Evolutionary conservation across 352 stramenopile species (phyloP), one percentile per base, ranked within the genome.

Genomic region (Globisporangium splendens): DNA sequence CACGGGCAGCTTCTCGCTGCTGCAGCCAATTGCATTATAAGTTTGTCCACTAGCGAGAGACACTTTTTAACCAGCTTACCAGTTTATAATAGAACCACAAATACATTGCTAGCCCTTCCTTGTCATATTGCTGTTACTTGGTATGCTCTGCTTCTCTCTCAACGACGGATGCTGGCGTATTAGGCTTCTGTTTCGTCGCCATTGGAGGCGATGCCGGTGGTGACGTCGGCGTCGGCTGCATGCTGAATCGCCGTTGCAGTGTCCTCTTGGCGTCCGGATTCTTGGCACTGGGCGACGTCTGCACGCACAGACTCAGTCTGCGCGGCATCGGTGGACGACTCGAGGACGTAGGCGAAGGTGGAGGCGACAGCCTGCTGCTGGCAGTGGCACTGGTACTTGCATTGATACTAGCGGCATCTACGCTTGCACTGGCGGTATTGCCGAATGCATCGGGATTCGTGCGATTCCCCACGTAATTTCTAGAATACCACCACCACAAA

Each of bases 1-100:
- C 69, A 99, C 97, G 41, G 96, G 96, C 49, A 92, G 87, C 66
- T 99, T 99, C 78, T 95, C 96, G 69, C 89, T 98, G 61, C 79
- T 97, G 73, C 77, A 96, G 52, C 88, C 86, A 1, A 75, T 96
- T 71, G 69, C 80, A 75, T 73, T 89, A 77, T 92, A 84, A 79
- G 54, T 10, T 35, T 35, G 28, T 35, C 28, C 28, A 35, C 28
- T 35, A 35, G 28, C 28, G 10, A 35, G 51, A 46, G 8, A 18
- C 7, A 58, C 15, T 22, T 50, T 17, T 18, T 42, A 39, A 56
- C 42, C 14, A 46, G 42, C 5, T 35, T 8, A 35, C 28, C n/a
- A n/a, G n/a, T n/a, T n/a, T n/a, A n/a, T 18, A 44, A 44, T 44
- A 44, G 39, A 44, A 44, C 39, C 12, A 18, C 3, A 18, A 15